A percentile compares a stretch with the other conserved stretches of the same genome.
Conservation (phyloP, 2,329 filamentous ascomycete genomes). For the Mycocentrospora acerina region DNA sequence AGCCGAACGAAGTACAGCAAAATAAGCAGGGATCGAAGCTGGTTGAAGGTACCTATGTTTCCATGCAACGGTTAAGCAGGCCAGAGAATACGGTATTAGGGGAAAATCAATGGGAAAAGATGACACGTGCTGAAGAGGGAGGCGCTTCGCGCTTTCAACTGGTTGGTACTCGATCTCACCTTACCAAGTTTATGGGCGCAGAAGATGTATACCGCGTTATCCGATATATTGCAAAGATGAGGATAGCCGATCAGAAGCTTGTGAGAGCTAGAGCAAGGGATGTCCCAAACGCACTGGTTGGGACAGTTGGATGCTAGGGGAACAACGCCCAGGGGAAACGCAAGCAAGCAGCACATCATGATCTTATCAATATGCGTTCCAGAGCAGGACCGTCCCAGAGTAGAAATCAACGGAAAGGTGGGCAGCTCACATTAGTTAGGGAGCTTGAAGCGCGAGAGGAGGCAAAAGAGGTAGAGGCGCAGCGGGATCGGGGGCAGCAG, state of each 20-base stretch:
- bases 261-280: background rate
- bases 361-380: no score
- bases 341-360: no score
- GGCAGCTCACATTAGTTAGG: no score
- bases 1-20: constrained; percentile 20
- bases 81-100: constrained; percentile 4
- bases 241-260: constrained; percentile 1
- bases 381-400: no score
- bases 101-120: constrained; percentile 70
- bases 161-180: constrained; percentile 20
- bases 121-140: constrained; percentile 69
- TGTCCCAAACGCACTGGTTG: background rate
- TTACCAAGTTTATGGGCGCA: constrained; percentile 54
- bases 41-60: constrained; percentile 63
- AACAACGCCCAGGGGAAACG: no score
- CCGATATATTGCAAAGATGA: constrained; percentile 7
- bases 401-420: no score
- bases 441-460: no score
- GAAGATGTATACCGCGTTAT: constrained; percentile 56
- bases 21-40: constrained; percentile 48
- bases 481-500: no score
- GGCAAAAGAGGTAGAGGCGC: no score
- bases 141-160: constrained; percentile 59
- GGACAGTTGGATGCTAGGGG: no score
- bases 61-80: constrained; percentile 54